Base-by-base conservation (phyloP, 2,329 filamentous ascomycete species). In the Aureobasidium namibiae region DNA sequence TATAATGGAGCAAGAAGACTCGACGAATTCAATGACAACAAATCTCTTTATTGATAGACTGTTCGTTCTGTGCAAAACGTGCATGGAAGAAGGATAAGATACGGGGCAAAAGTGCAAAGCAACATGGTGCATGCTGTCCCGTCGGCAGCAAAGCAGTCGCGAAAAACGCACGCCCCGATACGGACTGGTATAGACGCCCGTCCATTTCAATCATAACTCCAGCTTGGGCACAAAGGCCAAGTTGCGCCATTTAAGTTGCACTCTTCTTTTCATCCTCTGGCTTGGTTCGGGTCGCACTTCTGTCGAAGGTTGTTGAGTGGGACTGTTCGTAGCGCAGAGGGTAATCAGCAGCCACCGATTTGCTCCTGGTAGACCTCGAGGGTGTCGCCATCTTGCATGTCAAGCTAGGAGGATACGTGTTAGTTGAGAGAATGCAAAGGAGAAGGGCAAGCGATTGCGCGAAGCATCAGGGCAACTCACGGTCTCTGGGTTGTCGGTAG, bases 361-460 rank as follows among this genome's bases (percentile, higher is more conserved):
- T 99, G 94, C 74, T 99, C 94, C 74, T 97, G 94, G 73, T 97
- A 92, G 26, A 99, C 94, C 71, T 99, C 94, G 26, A 99, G 85
- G 1, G 90, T 95, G 70, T 99, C 94, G 36, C 94, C 92, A 67
- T 99, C 94, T 65, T 85, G 80, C 94, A 99, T 99, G 63, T 97
- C 94, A 59, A 97, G 87, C 94, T 97, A 68, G 53, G 11, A 29
- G 21, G 1, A 18, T 1, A 16, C 26, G 24, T 29, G 26, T 59
- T 24, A 59, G 56, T 50, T 23, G 14, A 56, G 5, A 26, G 23
- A 33, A 16, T 9, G 5, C 13, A 44, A 11, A 44, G 11, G n/a
- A 21, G 2, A 13, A 10, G 3, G 14, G 8, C n/a, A 33, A 9
- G 50, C 36, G 34, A 38, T 5, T 4, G 33, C 16, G 9, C 11